A percentile compares a stretch with the other conserved stretches of the same genome.
Conservation (phyloP, 306 rosid genomes). For the Urtica urens region DNA sequence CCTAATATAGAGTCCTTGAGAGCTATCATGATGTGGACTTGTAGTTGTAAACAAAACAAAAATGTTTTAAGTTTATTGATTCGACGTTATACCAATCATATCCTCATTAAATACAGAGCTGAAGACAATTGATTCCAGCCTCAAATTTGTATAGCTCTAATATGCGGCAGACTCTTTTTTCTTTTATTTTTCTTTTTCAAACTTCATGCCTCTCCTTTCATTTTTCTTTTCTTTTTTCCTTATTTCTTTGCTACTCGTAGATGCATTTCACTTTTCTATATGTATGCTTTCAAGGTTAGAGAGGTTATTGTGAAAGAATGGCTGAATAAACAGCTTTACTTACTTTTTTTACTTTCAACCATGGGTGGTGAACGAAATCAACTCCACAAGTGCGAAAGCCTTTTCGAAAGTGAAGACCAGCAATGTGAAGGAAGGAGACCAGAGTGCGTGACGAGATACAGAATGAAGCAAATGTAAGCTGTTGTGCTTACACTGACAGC, state of each 20-base stretch:
- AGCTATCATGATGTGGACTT: too few relatives aligned
- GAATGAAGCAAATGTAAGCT: constrained; percentile 46
- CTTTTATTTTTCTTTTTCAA: not conserved
- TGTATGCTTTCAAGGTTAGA: constrained; percentile 26
- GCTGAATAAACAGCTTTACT: constrained; percentile 26
- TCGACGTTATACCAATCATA: too few relatives aligned
- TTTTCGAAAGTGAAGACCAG: constrained; percentile 37
- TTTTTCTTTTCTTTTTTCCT: too few relatives aligned
- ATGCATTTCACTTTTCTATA: constrained; percentile 1
- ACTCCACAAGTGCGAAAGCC: constrained; percentile 23
- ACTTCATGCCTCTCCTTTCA: too few relatives aligned
- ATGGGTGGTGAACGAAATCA: constrained; percentile 19
- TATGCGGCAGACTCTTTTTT: not conserved
- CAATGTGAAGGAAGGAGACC: constrained; percentile 46
- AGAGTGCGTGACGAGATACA: constrained; percentile 48
- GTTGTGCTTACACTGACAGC: constrained; percentile 40
- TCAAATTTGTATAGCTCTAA: not conserved
- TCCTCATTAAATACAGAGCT: too few relatives aligned
- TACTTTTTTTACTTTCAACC: not conserved
- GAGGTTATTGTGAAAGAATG: constrained; percentile 21
- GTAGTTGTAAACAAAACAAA: too few relatives aligned
- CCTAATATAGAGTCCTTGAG: too few relatives aligned
- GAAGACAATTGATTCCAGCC: not conserved
- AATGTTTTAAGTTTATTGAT: too few relatives aligned
- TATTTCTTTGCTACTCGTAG: constrained; percentile 13